Conservation (phyloP, 805 yeast species). For the Candida argentea region DNA sequence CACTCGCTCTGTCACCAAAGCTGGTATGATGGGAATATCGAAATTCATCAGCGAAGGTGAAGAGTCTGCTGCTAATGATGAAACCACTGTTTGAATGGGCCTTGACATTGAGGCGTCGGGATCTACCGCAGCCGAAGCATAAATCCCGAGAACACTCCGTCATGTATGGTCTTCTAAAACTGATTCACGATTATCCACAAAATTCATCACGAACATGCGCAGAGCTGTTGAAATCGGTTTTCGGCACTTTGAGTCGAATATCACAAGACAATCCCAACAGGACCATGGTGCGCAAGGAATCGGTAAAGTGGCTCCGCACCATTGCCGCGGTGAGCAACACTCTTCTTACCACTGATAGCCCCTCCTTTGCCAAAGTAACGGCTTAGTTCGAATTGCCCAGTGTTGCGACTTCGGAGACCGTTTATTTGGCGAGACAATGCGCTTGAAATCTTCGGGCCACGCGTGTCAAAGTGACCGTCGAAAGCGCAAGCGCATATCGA, state of each 20-base stretch:
- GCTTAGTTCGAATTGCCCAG: constrained; percentile 31
- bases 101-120: constrained; percentile 78
- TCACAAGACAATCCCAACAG: constrained; percentile 5
- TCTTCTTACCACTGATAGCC: constrained; percentile 2
- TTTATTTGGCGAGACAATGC: constrained; percentile 33
- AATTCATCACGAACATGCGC: constrained; percentile 9
- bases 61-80: neutral
- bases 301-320: constrained; percentile 14
- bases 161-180: constrained; percentile 44
- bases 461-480: too few relatives aligned
- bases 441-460: constrained; percentile 21
- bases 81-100: constrained; percentile 46
- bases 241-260: constrained; percentile 6
- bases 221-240: constrained; percentile 10
- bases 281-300: constrained; percentile 8
- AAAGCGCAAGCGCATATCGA: too few relatives aligned
- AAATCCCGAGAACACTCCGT: constrained; percentile 32
- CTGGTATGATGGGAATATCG: constrained; percentile 54
- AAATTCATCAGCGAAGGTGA: constrained; percentile 25
- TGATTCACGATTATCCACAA: constrained; percentile 27
- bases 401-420: constrained; percentile 28
- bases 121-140: constrained; percentile 39
- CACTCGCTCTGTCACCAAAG: constrained; percentile 29
- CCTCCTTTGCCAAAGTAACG: constrained; percentile 7
- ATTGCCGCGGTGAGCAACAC: constrained; percentile 9